Base-by-base conservation (phyloP, 768 basidiomycete genomes). In the Lepiota subincarnata region DNA sequence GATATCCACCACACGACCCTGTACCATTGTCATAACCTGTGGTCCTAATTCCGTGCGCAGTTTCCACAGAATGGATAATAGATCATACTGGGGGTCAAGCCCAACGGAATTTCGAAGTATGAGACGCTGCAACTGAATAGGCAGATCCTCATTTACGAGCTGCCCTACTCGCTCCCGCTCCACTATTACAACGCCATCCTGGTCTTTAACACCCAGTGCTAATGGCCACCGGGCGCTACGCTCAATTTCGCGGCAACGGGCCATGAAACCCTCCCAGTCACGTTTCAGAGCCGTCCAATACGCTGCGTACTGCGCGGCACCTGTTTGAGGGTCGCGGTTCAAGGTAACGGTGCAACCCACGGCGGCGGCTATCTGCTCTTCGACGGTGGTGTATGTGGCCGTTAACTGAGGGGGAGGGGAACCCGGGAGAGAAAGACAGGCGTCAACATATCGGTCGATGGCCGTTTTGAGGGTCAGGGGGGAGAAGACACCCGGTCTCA, bases 221-320 rank as follows among this genome's bases (percentile, higher is more conserved):
- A 92, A 77, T 1, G 92, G 92, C 82, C 88, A 87, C 40, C 89
- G 80, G 31, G 87, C 88, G 56, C 83, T 83, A 39, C 89, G 85
- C 69, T 97, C 95, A n/a, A 94, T 76, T 58, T 93, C 92, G 49
- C 89, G 82, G 63, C 92, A 94, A 53, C 91, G 80, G 6, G 94
- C 88, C 56, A 95, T 84, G 62, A 98, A 95, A 2, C 95, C 93
- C 63, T 98, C 89, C 95, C 96, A 98, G 61, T 98, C 94, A 42
- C 89, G 74, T 66, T 91, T 94, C 60, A 97, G 68, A 0, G 87
- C 84, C 60, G 81, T 87, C 83, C 90, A 87, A 64, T 92, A 93
- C 40, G 83, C 85, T 41, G 83, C 81, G 63, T 92, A 77, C 58
- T 87, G 84, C 42, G 83, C 76, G 35, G 86, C 86, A 13, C 93